Evolutionary conservation across 306 rosid species (phyloP), one percentile per base, ranked within the genome.

Genomic region (Astragalus glycyphyllos): DNA sequence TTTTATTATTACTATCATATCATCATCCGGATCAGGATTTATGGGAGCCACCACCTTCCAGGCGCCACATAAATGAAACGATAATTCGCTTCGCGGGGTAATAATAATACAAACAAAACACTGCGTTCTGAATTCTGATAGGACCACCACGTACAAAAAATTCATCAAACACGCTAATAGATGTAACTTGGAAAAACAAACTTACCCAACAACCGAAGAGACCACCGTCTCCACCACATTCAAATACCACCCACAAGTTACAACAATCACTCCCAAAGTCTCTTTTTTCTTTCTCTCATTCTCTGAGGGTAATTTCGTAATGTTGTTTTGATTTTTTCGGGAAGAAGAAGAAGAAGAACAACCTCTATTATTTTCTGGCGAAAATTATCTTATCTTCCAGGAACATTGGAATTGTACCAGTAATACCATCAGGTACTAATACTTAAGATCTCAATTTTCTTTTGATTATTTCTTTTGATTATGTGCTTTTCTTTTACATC

Each of bases 21-120:
- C 2, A 26, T 2, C 4, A 26, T 26, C 4, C 0, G 26, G 58
- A 73, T 51, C 40, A 14, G 31, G 62, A 71, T 63, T 32, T 37
- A 71, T 15, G 15, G 4, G 29, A 8, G 35, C n/a, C 69, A 54
- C 9, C 59, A n/a, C n/a, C n/a, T 29, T 57, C 86, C 42, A 58
- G 68, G 76, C 86, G 86, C 86, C 86, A 79, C 86, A 82, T 82
- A 74, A 74, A 58, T 67, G 13, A 56, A 51, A 46, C 35, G 12
- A 50, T 11, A 69, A 69, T 50, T 6, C 48, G 67, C 67, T 77
- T 38, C 69, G 53, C 85, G 59, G 66, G 46, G 29, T 68, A 60
- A 82, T 74, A 74, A 62, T 58, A 15, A 74, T 26, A 26, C 31
- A 4, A 74, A 53, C 23, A 20, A 4, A 74, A 53, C 23, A 20